phyloP scores from a whole-genome alignment of 2,329 filamentous ascomycete genomes.

The Hypoxylon sp. region DNA sequence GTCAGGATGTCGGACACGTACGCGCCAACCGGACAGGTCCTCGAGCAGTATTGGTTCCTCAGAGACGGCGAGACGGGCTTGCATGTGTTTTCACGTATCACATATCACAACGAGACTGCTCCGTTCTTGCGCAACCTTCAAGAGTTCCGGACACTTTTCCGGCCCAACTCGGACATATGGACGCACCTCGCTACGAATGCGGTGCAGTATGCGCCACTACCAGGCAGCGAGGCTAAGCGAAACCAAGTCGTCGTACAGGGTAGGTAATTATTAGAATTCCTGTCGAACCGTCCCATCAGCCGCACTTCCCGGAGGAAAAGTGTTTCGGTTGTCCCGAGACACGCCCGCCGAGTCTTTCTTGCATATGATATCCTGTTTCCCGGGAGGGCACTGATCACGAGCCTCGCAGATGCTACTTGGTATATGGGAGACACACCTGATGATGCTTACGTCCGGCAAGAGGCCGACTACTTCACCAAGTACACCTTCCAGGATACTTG shows the following conservation, averaged over 20 bases:
- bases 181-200: slow-evolving; percentile 68
- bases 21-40: slow-evolving; percentile 62
- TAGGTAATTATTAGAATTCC: slow-evolving; percentile 18
- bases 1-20: slow-evolving; percentile 68
- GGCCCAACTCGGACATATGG: slow-evolving; percentile 67
- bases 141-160: slow-evolving; percentile 68
- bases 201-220: slow-evolving; percentile 61
- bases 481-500: slow-evolving; percentile 68
- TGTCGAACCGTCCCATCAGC: slow-evolving; percentile 13
- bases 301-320: slow-evolving; percentile 11
- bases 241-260: slow-evolving; percentile 60
- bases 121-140: slow-evolving; percentile 66
- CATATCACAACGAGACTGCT: slow-evolving; percentile 64
- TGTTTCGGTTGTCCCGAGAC: slow-evolving; percentile 22
- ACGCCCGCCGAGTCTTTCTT: slow-evolving; percentile 2
- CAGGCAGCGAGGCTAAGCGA: slow-evolving; percentile 52
- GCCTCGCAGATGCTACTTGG: slow-evolving; percentile 64
- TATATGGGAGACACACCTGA: slow-evolving; percentile 62
- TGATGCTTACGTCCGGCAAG: slow-evolving; percentile 63
- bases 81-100: slow-evolving; percentile 66
- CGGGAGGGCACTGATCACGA: slow-evolving; percentile 20
- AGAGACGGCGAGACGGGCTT: slow-evolving; percentile 68
- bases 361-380: slow-evolving; percentile 6
- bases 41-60: slow-evolving; percentile 72
- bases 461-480: slow-evolving; percentile 71